Conservation (phyloP, 768 basidiomycete species). For the Lentinula sp. region DNA sequence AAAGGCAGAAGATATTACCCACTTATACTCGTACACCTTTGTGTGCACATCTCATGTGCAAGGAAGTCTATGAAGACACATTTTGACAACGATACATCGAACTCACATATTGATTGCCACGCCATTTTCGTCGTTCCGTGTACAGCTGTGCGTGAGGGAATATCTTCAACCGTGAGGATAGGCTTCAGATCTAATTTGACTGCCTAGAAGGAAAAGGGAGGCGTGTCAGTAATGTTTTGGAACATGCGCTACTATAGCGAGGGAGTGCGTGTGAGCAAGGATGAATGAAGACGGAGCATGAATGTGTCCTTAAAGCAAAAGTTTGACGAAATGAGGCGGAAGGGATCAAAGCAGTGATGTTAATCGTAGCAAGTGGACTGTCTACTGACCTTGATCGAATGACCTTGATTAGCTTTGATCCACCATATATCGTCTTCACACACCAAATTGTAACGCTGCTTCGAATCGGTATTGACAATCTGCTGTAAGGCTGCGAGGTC, state of each 20-base stretch:
- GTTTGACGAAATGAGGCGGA: not conserved
- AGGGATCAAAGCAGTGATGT: too few species aligned
- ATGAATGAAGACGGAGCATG: too few species aligned
- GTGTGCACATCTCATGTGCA: not conserved
- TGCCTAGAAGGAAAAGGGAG: conserved; percentile 31
- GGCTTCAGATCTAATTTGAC: conserved; percentile 64
- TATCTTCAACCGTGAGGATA: conserved; percentile 50
- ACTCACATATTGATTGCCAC: conserved; percentile 68
- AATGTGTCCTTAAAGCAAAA: too few species aligned
- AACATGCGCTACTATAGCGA: too few species aligned
- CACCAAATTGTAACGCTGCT: conserved; percentile 57
- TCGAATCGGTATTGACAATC: conserved; percentile 64
- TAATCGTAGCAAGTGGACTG: not conserved
- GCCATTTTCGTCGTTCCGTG: conserved; percentile 72
- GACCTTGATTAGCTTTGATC: conserved; percentile 90
- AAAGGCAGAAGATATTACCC: not conserved
- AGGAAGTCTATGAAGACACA: not conserved
- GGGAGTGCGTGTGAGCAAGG: too few species aligned
- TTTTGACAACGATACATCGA: not conserved
- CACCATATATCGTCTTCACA: conserved; percentile 45
- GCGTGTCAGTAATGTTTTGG: not conserved
- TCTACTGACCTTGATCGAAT: conserved; percentile 64
- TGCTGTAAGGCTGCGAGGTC: conserved; percentile 48
- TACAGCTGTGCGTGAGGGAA: conserved; percentile 67
- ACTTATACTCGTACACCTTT: not conserved